phyloP scores from a whole-genome alignment of 129 eudicot species.

The Ambrosia artemisiifolia region DNA sequence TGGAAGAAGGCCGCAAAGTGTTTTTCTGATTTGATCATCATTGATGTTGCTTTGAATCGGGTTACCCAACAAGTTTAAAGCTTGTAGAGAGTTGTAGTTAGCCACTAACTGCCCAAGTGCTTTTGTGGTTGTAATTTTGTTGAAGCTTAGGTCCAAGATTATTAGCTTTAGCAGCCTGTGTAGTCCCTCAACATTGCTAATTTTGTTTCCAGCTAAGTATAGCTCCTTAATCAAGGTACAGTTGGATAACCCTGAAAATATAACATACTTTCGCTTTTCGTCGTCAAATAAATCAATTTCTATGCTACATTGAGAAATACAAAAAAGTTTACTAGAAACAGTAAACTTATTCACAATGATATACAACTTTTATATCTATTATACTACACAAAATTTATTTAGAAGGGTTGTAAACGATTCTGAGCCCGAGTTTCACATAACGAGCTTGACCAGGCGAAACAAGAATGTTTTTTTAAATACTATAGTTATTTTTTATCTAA shows the following conservation, averaged over 20 bases:
- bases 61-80: constrained; percentile 72
- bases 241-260: constrained; percentile 56
- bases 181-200: constrained; percentile 76
- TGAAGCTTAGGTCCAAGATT: constrained; percentile 75
- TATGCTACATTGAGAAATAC: neutral
- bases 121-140: constrained; percentile 79
- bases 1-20: constrained; percentile 71
- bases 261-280: neutral
- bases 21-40: constrained; percentile 67
- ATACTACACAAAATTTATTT: too few relatives aligned
- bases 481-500: too few relatives aligned
- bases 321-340: neutral
- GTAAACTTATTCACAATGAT: neutral
- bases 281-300: neutral
- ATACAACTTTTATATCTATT: too few relatives aligned
- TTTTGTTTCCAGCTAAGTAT: constrained; percentile 78
- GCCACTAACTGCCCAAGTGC: constrained; percentile 86
- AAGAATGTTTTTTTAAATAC: too few relatives aligned
- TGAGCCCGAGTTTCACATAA: too few relatives aligned
- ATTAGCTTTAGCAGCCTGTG: constrained; percentile 75
- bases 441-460: too few relatives aligned
- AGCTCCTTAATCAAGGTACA: constrained; percentile 71
- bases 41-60: constrained; percentile 65
- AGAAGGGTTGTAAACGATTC: too few relatives aligned
- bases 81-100: constrained; percentile 62